Evolutionary conservation across 306 rosid species (phyloP).

Genomic region (Trifolium subterraneum): DNA sequence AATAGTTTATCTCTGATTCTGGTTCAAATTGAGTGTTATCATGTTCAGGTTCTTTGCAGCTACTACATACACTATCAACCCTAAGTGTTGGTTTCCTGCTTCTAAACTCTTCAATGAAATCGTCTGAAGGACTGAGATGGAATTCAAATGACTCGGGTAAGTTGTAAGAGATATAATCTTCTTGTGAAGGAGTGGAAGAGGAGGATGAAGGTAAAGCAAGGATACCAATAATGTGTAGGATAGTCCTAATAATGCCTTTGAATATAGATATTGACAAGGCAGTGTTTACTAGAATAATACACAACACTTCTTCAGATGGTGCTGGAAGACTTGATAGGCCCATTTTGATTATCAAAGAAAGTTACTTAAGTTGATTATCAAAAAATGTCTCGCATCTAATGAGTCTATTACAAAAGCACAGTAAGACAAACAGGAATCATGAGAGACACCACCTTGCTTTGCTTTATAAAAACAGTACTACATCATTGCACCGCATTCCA

Average conservation of each 20-base stretch:
- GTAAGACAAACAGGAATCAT: conserved; percentile 41
- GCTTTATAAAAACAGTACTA: conserved; percentile 35
- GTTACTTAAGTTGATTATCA: no score
- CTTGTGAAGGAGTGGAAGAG: conserved; percentile 40
- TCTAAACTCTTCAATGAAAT: conserved; percentile 65
- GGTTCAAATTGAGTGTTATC: conserved; percentile 75
- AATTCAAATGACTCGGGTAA: conserved; percentile 56
- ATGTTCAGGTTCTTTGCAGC: conserved; percentile 52
- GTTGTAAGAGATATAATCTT: conserved; percentile 45
- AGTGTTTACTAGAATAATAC: conserved; percentile 73
- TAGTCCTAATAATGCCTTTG: conserved; percentile 73
- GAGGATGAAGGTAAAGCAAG: conserved; percentile 54
- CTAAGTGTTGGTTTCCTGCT: conserved; percentile 59
- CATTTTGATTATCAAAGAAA: conserved; percentile 26
- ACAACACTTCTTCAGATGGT: conserved; percentile 89
- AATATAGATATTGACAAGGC: conserved; percentile 74
- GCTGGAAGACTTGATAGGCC: conserved; percentile 94
- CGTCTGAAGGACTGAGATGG: conserved; percentile 50
- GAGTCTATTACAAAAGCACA: conserved; percentile 16
- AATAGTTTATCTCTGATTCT: conserved; percentile 74
- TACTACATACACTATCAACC: conserved; percentile 49
- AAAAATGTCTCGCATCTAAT: no score
- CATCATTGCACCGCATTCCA: conserved; percentile 34
- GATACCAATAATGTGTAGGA: conserved; percentile 75
- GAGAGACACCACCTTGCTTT: conserved; percentile 36